Conservation (phyloP, 2,329 filamentous ascomycete species). For the Fusarium irregulare region DNA sequence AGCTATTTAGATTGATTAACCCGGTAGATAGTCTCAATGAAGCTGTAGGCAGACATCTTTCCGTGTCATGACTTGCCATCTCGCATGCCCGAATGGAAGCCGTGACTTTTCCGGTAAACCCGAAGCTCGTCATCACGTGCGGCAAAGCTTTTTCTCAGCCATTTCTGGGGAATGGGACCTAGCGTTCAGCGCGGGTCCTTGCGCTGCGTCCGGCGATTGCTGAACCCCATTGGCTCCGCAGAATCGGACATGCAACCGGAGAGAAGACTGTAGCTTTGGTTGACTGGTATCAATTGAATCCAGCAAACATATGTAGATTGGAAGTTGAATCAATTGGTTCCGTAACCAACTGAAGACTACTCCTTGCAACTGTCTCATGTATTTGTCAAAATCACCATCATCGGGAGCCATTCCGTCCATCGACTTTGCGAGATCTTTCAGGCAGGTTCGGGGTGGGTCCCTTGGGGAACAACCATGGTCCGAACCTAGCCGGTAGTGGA, state of each 20-base stretch:
- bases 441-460: constrained; percentile 31
- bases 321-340: neutral
- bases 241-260: constrained; percentile 4
- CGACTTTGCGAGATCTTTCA: constrained; percentile 17
- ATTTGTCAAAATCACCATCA: neutral
- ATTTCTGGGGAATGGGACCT: constrained; percentile 23
- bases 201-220: constrained; percentile 21
- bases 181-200: constrained; percentile 23
- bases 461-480: constrained; percentile 47
- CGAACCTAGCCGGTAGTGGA: constrained; percentile 47
- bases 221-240: constrained; percentile 30
- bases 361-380: neutral
- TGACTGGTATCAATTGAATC: neutral
- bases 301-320: neutral
- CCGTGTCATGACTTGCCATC: neutral
- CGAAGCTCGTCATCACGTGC: constrained; percentile 32
- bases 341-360: neutral
- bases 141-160: constrained; percentile 27
- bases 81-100: constrained; percentile 19
- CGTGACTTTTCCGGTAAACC: constrained; percentile 21
- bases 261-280: neutral
- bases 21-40: neutral
- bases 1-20: neutral
- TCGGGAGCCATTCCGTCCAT: constrained; percentile 18
- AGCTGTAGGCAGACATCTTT: constrained; percentile 6